A percentile compares a stretch with the other conserved stretches of the same genome.
phyloP scores from a whole-genome alignment of 306 rosid genomes.

The Canavalia gladiata region DNA sequence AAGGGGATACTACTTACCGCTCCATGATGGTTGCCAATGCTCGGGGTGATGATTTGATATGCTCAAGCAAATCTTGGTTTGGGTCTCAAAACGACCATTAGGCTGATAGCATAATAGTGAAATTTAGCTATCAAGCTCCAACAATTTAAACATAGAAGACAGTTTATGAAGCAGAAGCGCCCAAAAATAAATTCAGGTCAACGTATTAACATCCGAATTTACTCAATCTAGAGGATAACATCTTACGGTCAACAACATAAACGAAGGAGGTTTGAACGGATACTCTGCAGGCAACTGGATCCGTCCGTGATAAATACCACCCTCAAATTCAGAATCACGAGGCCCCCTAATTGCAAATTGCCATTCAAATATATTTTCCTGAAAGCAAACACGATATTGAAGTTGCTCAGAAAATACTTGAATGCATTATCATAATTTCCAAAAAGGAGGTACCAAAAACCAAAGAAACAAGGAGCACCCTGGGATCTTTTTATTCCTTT shows the following conservation, averaged over 20 bases:
- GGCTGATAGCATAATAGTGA: constrained; percentile 64
- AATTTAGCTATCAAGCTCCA: constrained; percentile 18
- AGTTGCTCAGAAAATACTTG: constrained; percentile 20
- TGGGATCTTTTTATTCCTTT: too few relatives aligned
- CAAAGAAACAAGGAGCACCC: too few relatives aligned
- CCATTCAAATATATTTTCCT: constrained; percentile 99
- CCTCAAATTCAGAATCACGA: constrained; percentile 79
- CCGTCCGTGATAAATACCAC: constrained; percentile 90
- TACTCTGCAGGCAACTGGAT: constrained; percentile 88
- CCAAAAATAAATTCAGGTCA: constrained; percentile 1
- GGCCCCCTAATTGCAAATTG: constrained; percentile 92
- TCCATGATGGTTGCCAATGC: constrained; percentile 99
- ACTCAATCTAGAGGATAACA: constrained; percentile 14
- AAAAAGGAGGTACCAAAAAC: too few relatives aligned
- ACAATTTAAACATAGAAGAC: constrained; percentile 12
- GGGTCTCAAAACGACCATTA: constrained; percentile 95
- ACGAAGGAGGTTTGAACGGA: constrained; percentile 94
- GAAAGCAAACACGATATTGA: constrained; percentile 36
- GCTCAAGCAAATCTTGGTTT: constrained; percentile 97
- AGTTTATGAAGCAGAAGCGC: constrained; percentile 2
- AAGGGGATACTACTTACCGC: constrained; percentile 63
- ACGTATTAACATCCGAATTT: constrained; percentile 11
- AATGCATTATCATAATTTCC: not conserved
- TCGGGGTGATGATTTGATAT: constrained; percentile 98
- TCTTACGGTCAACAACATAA: constrained; percentile 83